phyloP scores from a whole-genome alignment of 169 alveolate genomes.

The Plasmodium adleri region DNA sequence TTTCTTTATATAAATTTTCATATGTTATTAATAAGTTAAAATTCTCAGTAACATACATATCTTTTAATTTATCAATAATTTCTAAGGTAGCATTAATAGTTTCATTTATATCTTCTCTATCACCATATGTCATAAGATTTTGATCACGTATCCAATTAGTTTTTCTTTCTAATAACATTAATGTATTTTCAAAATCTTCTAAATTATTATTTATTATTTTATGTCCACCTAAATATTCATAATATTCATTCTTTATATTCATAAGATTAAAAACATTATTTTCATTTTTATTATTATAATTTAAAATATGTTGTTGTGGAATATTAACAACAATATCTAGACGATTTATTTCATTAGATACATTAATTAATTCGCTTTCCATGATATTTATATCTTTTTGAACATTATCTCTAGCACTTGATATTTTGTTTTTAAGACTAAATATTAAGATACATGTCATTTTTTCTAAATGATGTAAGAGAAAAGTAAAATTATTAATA shows the following conservation, averaged over 20 bases:
- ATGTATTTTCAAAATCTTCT: slow-evolving; percentile 10
- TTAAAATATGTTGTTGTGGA: neutral
- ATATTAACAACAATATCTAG: neutral
- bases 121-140: slow-evolving; percentile 3
- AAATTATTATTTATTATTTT: neutral
- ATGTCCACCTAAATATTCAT: slow-evolving; percentile 7
- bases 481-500: neutral
- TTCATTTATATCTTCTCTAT: slow-evolving; percentile 18
- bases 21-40: slow-evolving; percentile 17
- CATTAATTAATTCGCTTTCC: neutral
- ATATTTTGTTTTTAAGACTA: slow-evolving; percentile 4
- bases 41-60: neutral
- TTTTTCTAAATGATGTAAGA: slow-evolving; percentile 13
- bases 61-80: slow-evolving; percentile 9
- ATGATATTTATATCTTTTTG: neutral
- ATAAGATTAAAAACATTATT: slow-evolving; percentile 20
- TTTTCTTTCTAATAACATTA: slow-evolving; percentile 9
- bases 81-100: neutral
- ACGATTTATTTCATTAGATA: slow-evolving; percentile 30
- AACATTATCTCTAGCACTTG: slow-evolving; percentile 23
- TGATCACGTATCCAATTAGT: slow-evolving; percentile 16
- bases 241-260: slow-evolving; percentile 20
- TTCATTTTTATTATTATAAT: neutral
- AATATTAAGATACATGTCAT: neutral
- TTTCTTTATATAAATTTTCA: slow-evolving; percentile 26